Percentiles rank a stretch among this genome's conserved stretches.
Conservation (phyloP, 768 basidiomycete genomes). For the Leccinum variicolor region DNA sequence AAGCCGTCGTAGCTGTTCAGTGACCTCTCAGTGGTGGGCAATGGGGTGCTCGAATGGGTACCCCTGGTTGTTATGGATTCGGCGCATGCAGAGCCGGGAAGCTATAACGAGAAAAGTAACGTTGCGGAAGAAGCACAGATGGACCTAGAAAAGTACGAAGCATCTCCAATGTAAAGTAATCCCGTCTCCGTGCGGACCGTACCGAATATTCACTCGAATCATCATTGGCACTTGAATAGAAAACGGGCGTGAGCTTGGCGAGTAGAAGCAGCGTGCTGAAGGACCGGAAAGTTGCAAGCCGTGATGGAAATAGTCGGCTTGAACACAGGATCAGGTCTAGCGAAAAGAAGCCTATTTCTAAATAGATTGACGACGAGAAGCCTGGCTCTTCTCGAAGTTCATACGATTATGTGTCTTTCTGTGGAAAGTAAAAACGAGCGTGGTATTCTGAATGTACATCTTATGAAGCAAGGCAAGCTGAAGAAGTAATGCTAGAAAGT, state of each 20-base stretch:
- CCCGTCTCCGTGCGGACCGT: background rate
- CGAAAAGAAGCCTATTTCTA: no score
- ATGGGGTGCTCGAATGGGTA: background rate
- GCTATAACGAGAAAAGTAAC: slow-evolving; percentile 6
- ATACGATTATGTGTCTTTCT: no score
- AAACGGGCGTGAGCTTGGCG: background rate
- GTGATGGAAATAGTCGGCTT: background rate
- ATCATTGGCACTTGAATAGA: background rate
- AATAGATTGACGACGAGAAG: no score
- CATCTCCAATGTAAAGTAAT: background rate
- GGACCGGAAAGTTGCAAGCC: background rate
- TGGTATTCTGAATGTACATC: no score
- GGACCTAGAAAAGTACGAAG: background rate
- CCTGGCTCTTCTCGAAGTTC: no score
- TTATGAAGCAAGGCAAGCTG: no score
- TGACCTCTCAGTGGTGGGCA: background rate
- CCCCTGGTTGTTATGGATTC: slow-evolving; percentile 15
- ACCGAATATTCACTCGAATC: background rate
- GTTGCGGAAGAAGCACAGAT: background rate
- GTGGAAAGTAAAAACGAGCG: no score
- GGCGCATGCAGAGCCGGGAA: background rate
- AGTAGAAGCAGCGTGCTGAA: background rate
- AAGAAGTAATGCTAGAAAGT: no score
- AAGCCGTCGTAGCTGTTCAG: background rate
- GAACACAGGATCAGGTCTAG: no score